These are phyloP conservation scores for Penicillium waksmanii DNA, from an alignment of 495 filamentous ascomycete species.

Conservation along the genomic window DNA sequence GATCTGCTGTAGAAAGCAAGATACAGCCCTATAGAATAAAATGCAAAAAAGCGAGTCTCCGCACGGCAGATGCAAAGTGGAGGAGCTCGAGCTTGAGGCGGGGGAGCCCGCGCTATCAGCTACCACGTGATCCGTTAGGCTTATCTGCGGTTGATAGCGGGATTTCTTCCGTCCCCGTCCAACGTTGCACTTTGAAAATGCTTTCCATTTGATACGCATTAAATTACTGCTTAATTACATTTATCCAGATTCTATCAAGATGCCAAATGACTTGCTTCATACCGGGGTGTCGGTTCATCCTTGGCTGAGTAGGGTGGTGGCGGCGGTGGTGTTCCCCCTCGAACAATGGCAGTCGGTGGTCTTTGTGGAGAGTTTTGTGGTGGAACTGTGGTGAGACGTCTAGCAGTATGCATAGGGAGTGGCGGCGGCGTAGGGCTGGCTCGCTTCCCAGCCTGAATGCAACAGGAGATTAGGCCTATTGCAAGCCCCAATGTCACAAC, in stretches of 20 bases:
- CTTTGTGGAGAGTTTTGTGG: background rate
- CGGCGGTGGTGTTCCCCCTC: background rate
- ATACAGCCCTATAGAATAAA: background rate
- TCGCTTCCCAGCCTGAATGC: background rate
- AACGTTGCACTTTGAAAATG: no score
- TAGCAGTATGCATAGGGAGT: background rate
- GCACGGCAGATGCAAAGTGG: conserved; percentile 14
- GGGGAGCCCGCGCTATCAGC: conserved; percentile 9
- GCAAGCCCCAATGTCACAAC: no score
- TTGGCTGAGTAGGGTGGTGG: conserved; percentile 14
- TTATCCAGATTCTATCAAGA: background rate
- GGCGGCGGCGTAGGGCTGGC: background rate
- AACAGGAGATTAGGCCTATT: no score
- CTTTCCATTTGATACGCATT: background rate
- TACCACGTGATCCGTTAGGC: conserved; percentile 11
- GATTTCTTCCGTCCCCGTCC: no score
- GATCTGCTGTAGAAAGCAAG: background rate
- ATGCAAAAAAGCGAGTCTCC: conserved; percentile 7
- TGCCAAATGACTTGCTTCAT: background rate
- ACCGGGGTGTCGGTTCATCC: background rate
- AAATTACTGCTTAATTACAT: background rate
- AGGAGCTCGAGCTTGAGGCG: conserved; percentile 10
- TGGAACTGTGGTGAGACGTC: background rate
- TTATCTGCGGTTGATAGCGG: conserved; percentile 5
- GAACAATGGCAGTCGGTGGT: background rate